Conservation (phyloP, 768 basidiomycete species). For the Dioszegia aurantiaca region DNA sequence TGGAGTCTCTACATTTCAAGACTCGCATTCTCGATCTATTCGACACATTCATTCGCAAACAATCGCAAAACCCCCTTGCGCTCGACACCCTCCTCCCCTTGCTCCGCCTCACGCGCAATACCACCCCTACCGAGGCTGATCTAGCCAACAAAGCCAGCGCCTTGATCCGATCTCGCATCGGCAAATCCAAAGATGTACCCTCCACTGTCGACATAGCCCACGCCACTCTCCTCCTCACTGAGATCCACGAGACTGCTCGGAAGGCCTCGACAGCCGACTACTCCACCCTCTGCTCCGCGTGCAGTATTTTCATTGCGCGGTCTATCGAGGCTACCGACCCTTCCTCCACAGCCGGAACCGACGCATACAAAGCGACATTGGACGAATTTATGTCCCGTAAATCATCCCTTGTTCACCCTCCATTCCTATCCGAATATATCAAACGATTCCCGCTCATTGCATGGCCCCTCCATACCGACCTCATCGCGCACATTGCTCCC, state of each 20-base stretch:
- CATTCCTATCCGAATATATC: constrained; percentile 76
- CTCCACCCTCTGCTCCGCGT: constrained; percentile 64
- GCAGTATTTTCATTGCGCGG: constrained; percentile 68
- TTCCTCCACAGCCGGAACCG: constrained; percentile 51
- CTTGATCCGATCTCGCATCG: constrained; percentile 69
- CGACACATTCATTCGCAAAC: constrained; percentile 75
- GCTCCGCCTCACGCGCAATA: constrained; percentile 67
- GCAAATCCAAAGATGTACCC: constrained; percentile 70
- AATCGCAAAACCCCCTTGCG: constrained; percentile 68
- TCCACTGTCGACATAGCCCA: constrained; percentile 53
- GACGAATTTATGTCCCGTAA: constrained; percentile 76
- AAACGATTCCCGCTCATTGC: constrained; percentile 64
- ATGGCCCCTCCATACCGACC: constrained; percentile 64
- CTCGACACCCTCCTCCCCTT: constrained; percentile 71
- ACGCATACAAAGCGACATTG: constrained; percentile 66
- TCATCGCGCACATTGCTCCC: constrained; percentile 59
- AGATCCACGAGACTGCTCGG: constrained; percentile 70
- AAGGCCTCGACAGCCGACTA: constrained; percentile 64
- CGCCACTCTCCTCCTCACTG: constrained; percentile 59
- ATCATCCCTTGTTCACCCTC: constrained; percentile 67
- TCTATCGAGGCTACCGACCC: constrained; percentile 51
- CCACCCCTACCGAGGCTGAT: constrained; percentile 74
- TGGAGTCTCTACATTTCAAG: constrained; percentile 92
- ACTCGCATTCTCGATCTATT: constrained; percentile 93
- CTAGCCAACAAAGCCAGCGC: constrained; percentile 83